A percentile compares a stretch with the other conserved stretches of the same genome.
These are phyloP conservation scores for Protea cynaroides DNA, from an alignment of 164 flowering plant species.

Conservation along the genomic window DNA sequence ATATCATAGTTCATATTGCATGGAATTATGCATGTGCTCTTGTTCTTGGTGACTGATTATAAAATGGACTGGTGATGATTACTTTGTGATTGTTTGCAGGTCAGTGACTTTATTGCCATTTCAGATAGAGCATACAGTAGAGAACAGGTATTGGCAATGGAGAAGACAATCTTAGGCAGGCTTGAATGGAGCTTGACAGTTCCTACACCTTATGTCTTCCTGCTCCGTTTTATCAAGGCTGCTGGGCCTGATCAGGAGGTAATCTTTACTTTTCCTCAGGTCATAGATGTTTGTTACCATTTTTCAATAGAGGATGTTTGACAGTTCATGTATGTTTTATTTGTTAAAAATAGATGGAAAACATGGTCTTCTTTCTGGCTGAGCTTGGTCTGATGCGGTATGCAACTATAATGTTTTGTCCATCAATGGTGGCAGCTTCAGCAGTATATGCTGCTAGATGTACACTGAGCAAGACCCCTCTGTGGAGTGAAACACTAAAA, in stretches of 20 bases:
- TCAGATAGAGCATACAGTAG: constrained; percentile 63
- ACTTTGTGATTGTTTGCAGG: constrained; percentile 33
- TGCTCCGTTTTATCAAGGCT: constrained; percentile 80
- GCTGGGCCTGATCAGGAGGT: constrained; percentile 35
- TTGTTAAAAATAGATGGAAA: constrained; percentile 40
- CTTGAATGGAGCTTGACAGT: constrained; percentile 84
- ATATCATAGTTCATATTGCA: too few species aligned
- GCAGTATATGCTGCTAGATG: constrained; percentile 83
- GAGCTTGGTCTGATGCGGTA: constrained; percentile 85
- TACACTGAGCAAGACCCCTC: constrained; percentile 49
- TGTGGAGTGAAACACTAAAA: constrained; percentile 72
- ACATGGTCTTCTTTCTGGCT: constrained; percentile 60
- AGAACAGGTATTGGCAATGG: constrained; percentile 63
- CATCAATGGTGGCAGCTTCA: constrained; percentile 88
- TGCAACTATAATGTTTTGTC: constrained; percentile 37
- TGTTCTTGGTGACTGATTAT: too few species aligned
- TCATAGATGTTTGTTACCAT: too few species aligned
- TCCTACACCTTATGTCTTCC: constrained; percentile 83
- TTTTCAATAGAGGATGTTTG: not conserved
- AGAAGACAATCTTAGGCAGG: constrained; percentile 62
- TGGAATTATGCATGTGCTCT: too few species aligned
- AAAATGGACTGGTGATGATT: not conserved
- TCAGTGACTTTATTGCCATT: constrained; percentile 73
- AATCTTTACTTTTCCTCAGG: not conserved
- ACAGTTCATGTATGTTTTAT: not conserved